These are phyloP conservation scores for Aspergillus incahuasiensis DNA, from an alignment of 495 filamentous ascomycete genomes.

Conservation along the genomic window DNA sequence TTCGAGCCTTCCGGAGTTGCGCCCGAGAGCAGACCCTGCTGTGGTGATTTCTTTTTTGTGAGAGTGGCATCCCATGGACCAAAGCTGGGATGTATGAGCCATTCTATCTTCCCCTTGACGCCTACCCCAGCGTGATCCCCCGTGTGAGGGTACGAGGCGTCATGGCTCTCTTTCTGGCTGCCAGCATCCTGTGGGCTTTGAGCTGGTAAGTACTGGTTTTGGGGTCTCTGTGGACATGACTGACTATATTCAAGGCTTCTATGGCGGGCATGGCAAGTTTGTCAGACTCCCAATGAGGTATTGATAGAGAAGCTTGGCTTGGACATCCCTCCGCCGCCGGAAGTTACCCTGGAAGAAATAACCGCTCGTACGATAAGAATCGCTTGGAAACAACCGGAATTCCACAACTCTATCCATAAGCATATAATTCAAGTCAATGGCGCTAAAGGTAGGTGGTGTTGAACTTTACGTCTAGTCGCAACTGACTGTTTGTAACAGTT, in stretches of 20 bases:
- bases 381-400: slow-evolving; percentile 80
- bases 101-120: slow-evolving; percentile 43
- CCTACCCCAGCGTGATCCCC: slow-evolving; percentile 44
- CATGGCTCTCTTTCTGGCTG: slow-evolving; percentile 49
- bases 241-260: slow-evolving; percentile 56
- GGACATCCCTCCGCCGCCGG: slow-evolving; percentile 84
- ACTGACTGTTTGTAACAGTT: slow-evolving; percentile 46
- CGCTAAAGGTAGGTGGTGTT: slow-evolving; percentile 60
- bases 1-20: not conserved
- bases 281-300: slow-evolving; percentile 84
- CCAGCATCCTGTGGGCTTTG: slow-evolving; percentile 47
- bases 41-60: not conserved
- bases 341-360: slow-evolving; percentile 88
- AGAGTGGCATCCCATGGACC: slow-evolving; percentile 26
- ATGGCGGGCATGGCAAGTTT: slow-evolving; percentile 75
- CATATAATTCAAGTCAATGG: slow-evolving; percentile 92
- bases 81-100: slow-evolving; percentile 50
- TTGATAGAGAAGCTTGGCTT: slow-evolving; percentile 86
- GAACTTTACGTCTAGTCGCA: not conserved
- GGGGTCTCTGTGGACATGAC: not conserved
- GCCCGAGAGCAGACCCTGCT: not conserved
- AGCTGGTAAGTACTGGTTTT: slow-evolving; percentile 42
- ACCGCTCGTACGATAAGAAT: slow-evolving; percentile 81
- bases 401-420: slow-evolving; percentile 73
- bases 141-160: slow-evolving; percentile 47